A percentile compares a stretch with the other conserved stretches of the same genome.
phyloP scores from a whole-genome alignment of 192 early-diverging fungal species.

The Funneliformis geosporum region DNA sequence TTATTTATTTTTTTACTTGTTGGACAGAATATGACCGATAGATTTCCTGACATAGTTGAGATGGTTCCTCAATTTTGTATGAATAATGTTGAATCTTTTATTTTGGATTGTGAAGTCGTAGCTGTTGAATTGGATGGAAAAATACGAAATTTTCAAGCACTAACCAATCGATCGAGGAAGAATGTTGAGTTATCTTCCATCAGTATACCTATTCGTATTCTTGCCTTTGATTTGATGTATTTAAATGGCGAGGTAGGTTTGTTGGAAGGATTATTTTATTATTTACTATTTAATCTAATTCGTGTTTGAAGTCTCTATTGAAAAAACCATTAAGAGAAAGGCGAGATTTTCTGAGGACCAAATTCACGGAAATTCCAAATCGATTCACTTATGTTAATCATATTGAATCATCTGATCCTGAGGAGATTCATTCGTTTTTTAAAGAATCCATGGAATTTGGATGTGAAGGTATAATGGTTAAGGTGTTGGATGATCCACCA shows the following conservation, averaged over 20 bases:
- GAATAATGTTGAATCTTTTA: conserved; percentile 68
- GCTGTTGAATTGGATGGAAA: conserved; percentile 78
- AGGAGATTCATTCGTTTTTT: conserved; percentile 78
- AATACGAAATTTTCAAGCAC: conserved; percentile 82
- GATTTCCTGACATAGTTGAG: conserved; percentile 84
- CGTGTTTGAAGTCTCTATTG: conserved; percentile 57
- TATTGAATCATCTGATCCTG: conserved; percentile 63
- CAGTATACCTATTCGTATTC: conserved; percentile 76
- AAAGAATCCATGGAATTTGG: conserved; percentile 64
- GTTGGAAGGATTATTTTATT: conserved; percentile 20
- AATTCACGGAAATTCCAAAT: conserved; percentile 65
- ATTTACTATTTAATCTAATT: not conserved
- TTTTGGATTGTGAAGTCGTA: conserved; percentile 87
- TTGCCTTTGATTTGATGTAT: conserved; percentile 85
- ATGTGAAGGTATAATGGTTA: conserved; percentile 91
- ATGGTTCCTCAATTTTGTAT: conserved; percentile 57
- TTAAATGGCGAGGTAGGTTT: conserved; percentile 69
- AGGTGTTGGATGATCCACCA: conserved; percentile 64
- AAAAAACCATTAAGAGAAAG: conserved; percentile 63
- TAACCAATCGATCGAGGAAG: conserved; percentile 79
- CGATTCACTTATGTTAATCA: conserved; percentile 75
- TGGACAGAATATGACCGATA: conserved; percentile 62
- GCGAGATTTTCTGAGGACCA: conserved; percentile 58
- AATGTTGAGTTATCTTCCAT: conserved; percentile 73
- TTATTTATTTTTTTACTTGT: not conserved